Conservation (phyloP, 495 filamentous ascomycete genomes). For the Penicillium coffeae region DNA sequence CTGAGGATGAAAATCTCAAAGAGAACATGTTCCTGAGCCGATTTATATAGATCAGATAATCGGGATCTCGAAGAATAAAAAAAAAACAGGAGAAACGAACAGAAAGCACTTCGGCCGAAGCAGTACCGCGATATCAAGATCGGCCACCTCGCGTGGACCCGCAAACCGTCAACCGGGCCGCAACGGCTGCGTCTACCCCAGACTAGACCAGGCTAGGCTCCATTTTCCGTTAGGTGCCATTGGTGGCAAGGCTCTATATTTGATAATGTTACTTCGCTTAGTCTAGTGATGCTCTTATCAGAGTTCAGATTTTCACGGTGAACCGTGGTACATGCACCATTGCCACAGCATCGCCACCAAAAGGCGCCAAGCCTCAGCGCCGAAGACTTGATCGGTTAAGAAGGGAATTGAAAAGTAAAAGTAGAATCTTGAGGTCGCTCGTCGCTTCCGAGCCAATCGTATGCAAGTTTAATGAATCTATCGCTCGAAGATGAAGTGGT, state of each 20-base stretch:
- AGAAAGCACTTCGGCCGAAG: constrained; percentile 7
- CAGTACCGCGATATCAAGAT: neutral
- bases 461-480: neutral
- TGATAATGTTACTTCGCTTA: no score
- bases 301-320: neutral
- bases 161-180: neutral
- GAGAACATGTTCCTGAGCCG: neutral
- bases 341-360: neutral
- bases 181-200: constrained; percentile 3
- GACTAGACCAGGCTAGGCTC: constrained; percentile 7
- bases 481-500: neutral
- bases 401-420: neutral
- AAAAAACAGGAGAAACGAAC: neutral
- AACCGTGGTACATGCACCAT: neutral
- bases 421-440: neutral
- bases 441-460: neutral
- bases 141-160: neutral
- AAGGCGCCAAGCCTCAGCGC: neutral
- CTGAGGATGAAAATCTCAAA: neutral
- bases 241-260: no score
- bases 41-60: constrained; percentile 6
- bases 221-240: neutral
- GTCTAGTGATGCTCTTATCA: neutral
- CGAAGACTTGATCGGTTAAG: neutral
- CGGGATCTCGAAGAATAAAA: neutral